phyloP scores from a whole-genome alignment of 345 rosid species.

The Pseudoturritis turrita region DNA sequence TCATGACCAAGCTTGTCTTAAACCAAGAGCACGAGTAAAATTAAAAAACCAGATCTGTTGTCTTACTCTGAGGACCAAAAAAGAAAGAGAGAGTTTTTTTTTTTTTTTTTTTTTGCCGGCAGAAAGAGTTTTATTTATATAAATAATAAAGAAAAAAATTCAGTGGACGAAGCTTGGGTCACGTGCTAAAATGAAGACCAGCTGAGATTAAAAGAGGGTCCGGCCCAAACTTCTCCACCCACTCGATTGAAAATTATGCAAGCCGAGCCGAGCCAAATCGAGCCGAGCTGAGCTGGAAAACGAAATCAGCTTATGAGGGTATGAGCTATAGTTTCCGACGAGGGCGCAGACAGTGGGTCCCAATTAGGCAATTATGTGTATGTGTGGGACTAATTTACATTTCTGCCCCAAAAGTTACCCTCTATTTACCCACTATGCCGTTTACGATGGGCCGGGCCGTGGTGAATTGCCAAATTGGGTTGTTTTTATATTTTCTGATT shows the following conservation, averaged over 20 bases:
- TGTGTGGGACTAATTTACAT: background rate
- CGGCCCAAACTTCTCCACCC: constrained; percentile 20
- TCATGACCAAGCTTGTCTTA: background rate
- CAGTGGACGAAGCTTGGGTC: constrained; percentile 24
- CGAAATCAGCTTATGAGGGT: background rate
- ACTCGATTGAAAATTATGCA: background rate
- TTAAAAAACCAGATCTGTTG: background rate
- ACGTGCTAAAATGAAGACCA: constrained; percentile 25
- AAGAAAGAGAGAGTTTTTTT: too few relatives aligned
- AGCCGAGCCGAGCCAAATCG: background rate
- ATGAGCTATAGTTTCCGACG: constrained; percentile 15
- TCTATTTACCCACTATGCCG: background rate
- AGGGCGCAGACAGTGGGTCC: constrained; percentile 14
- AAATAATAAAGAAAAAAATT: too few relatives aligned
- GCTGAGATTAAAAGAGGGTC: constrained; percentile 11
- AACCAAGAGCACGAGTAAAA: background rate
- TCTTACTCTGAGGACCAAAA: background rate
- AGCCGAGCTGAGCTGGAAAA: background rate
- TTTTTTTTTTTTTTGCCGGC: too few relatives aligned
- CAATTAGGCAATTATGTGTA: background rate
- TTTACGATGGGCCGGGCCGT: constrained; percentile 6
- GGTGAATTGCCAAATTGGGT: background rate
- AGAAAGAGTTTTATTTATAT: too few relatives aligned
- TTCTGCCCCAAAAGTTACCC: background rate
- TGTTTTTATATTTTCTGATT: background rate